Conservation (phyloP, 192 early-diverging fungal species). For the Umbelopsis sp. region DNA sequence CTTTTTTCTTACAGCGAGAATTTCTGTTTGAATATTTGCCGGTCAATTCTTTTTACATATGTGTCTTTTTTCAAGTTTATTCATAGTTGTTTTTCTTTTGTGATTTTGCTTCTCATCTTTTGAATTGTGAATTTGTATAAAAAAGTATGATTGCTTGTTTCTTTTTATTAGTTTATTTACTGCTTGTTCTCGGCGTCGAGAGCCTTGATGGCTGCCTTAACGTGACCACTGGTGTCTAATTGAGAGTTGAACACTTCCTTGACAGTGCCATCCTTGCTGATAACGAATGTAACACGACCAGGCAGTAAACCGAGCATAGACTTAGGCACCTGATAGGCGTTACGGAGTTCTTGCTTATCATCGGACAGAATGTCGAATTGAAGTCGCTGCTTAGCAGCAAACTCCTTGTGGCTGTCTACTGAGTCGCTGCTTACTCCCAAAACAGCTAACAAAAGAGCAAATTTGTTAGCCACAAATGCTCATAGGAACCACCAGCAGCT, state of each 20-base stretch:
- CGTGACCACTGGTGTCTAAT: constrained; percentile 34
- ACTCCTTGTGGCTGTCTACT: constrained; percentile 36
- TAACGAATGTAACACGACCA: constrained; percentile 43
- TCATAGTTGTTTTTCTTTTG: not conserved
- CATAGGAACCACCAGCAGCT: too few species aligned
- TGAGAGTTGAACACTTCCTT: constrained; percentile 43
- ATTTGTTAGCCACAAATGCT: too few species aligned
- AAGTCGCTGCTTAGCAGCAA: constrained; percentile 26
- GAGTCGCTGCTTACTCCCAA: constrained; percentile 42
- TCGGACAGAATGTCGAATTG: constrained; percentile 42
- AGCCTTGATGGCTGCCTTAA: constrained; percentile 33
- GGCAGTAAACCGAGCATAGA: constrained; percentile 23
- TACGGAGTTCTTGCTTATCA: constrained; percentile 28
- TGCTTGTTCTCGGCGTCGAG: constrained; percentile 25
- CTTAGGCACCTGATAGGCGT: constrained; percentile 39
- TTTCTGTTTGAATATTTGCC: not conserved
- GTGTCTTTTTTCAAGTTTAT: not conserved
- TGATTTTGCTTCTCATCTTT: not conserved
- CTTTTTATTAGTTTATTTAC: not conserved
- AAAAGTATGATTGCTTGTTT: not conserved
- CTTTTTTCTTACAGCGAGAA: not conserved
- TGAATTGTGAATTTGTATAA: not conserved
- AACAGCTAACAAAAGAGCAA: constrained; percentile 19
- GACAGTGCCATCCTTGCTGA: constrained; percentile 40
- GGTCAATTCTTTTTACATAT: not conserved